Evolutionary conservation across 768 basidiomycete genomes (phyloP), one percentile per base, ranked within the genome.

Genomic region (Amanita molliuscula): DNA sequence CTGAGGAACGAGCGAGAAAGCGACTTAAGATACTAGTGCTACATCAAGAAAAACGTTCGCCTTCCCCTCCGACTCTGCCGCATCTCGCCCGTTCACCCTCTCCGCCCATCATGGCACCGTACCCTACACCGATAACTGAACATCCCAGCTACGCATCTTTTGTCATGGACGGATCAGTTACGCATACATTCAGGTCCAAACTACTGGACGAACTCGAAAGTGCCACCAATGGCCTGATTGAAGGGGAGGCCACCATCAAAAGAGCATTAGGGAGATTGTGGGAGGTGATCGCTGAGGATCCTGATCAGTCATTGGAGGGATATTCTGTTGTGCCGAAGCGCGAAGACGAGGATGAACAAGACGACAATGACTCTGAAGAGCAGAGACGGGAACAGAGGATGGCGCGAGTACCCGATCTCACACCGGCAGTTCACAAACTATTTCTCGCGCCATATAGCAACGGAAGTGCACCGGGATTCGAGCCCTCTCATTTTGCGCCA

Each of bases 141-240:
- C 88, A 91, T 59, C 73, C 81, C 52, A 83, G 76, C 54, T 91
- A 87, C 65, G 76, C 88, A 16, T 87, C 88, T 0, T 88, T 89
- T 57, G 88, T 93, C 11, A 76, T 91, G 74, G 89, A 92, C 62
- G 86, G 83, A 54, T 77, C 87, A 6, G 79, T 88, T 13, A 88
- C 85, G 15, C 84, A 88, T 62, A 81, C 89, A 3, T 93, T 89
- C 65, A 84, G 88, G 38, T 85, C 88, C 29, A 74, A 71, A 50
- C 66, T 91, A 43, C 67, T 91, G 20, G 82, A 88, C 55, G 88
- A 90, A 57, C 72, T 93, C 11, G 87, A 90, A 55, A 70, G 84
- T 45, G 82, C 88, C 11, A 89, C 88, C 8, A 89, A 88, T 60
- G 80, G 79, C 38, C 76, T 93, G 40, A 85, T 92, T 42, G 87